Evolutionary conservation across 352 stramenopile genomes (phyloP).

Genomic region (Globisporangium barbulae): DNA sequence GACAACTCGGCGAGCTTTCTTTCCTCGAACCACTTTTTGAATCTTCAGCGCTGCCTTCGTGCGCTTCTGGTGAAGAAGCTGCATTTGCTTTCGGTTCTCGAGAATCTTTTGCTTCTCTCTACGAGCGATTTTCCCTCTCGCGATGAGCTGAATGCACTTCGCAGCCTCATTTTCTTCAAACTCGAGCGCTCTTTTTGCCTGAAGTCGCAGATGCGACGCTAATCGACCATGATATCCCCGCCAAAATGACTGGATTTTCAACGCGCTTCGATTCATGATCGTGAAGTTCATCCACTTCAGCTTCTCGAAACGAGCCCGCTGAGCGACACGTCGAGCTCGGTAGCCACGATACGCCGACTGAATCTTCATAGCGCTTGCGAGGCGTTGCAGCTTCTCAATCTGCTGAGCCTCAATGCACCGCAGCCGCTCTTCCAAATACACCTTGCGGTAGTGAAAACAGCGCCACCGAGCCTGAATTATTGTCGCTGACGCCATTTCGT

Average conservation of each 20-base stretch:
- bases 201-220: slow-evolving; percentile 47
- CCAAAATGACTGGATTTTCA: slow-evolving; percentile 78
- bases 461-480: slow-evolving; percentile 56
- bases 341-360: slow-evolving; percentile 67
- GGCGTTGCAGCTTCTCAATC: slow-evolving; percentile 33
- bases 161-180: slow-evolving; percentile 55
- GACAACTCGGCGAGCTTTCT: slow-evolving; percentile 39
- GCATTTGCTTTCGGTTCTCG: slow-evolving; percentile 21
- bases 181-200: slow-evolving; percentile 47
- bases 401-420: slow-evolving; percentile 28
- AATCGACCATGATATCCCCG: slow-evolving; percentile 69
- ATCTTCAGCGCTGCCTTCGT: slow-evolving; percentile 48
- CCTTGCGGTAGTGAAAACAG: slow-evolving; percentile 21
- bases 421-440: slow-evolving; percentile 32
- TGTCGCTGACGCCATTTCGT: slow-evolving; percentile 34
- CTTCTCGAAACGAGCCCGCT: slow-evolving; percentile 55
- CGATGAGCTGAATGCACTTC: slow-evolving; percentile 54
- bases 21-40: slow-evolving; percentile 62
- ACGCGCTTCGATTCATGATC: slow-evolving; percentile 52
- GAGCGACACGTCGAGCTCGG: slow-evolving; percentile 37
- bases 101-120: slow-evolving; percentile 27
- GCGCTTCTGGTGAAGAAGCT: slow-evolving; percentile 30
- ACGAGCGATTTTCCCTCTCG: slow-evolving; percentile 49
- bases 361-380: slow-evolving; percentile 52
- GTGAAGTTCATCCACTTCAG: slow-evolving; percentile 68